phyloP scores from a whole-genome alignment of 2,329 filamentous ascomycete genomes.

The Trichophyton verrucosum region DNA sequence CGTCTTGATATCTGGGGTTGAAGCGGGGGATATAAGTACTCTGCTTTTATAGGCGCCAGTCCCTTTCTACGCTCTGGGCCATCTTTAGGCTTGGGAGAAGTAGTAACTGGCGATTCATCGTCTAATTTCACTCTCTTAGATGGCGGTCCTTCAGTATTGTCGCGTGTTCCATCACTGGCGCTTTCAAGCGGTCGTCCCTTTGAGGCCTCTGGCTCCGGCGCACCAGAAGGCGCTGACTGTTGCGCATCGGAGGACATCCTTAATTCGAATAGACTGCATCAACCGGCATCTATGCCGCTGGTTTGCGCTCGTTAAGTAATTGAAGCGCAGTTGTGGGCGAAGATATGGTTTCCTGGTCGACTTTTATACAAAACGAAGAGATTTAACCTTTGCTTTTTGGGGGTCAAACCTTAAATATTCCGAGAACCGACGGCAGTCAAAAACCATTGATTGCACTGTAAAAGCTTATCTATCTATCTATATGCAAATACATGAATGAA shows the following conservation, averaged over 20 bases:
- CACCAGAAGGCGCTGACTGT: not conserved
- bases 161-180: not conserved
- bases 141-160: constrained; percentile 20
- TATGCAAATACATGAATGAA: not conserved
- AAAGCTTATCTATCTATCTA: not conserved
- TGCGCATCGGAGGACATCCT: not conserved
- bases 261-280: not conserved
- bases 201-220: not conserved
- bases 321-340: not conserved
- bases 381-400: not conserved
- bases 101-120: constrained; percentile 15
- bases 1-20: not conserved
- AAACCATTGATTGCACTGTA: not conserved
- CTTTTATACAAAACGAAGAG: not conserved
- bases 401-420: constrained; percentile 1
- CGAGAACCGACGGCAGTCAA: not conserved
- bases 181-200: not conserved
- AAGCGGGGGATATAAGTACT: constrained; percentile 39
- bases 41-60: constrained; percentile 58
- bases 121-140: constrained; percentile 49
- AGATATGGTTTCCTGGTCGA: not conserved
- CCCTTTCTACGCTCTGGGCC: constrained; percentile 38
- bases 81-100: constrained; percentile 16
- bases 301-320: not conserved
- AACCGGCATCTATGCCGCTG: not conserved